These are phyloP conservation scores for Scheffersomyces lignosus DNA, from an alignment of 805 yeast species.

Conservation along the genomic window DNA sequence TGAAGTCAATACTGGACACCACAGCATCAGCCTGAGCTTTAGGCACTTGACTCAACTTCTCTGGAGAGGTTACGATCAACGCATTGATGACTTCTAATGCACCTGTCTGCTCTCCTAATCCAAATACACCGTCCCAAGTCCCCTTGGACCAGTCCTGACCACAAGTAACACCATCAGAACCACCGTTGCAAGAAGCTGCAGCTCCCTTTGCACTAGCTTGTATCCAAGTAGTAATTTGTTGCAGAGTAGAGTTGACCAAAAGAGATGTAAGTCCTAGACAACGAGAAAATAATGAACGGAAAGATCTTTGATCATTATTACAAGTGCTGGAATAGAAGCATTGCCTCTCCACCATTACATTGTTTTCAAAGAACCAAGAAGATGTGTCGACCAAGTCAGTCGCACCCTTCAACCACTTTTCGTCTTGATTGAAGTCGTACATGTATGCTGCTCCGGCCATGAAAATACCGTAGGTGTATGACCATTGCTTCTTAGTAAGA, in stretches of 20 bases:
- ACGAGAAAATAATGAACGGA: constrained; percentile 68
- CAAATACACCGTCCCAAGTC: constrained; percentile 66
- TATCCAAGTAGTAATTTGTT: constrained; percentile 41
- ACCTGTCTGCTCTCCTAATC: constrained; percentile 78
- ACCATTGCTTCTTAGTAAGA: constrained; percentile 57
- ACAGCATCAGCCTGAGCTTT: constrained; percentile 38
- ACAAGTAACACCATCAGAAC: constrained; percentile 82
- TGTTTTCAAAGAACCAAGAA: constrained; percentile 44
- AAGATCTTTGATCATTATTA: constrained; percentile 75
- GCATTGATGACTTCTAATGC: constrained; percentile 66
- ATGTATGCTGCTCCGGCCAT: constrained; percentile 70
- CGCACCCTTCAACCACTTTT: constrained; percentile 42
- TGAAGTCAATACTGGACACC: constrained; percentile 30
- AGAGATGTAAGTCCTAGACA: constrained; percentile 58
- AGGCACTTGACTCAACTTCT: constrained; percentile 27
- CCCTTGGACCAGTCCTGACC: constrained; percentile 63
- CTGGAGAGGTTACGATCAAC: constrained; percentile 40
- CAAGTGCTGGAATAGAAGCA: constrained; percentile 57
- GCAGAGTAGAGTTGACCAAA: constrained; percentile 51
- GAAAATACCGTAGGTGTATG: constrained; percentile 68
- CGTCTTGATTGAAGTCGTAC: constrained; percentile 58
- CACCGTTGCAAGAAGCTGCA: constrained; percentile 73
- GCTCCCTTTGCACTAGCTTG: constrained; percentile 62
- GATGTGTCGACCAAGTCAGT: constrained; percentile 38
- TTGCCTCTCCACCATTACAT: constrained; percentile 59